Base-by-base conservation (phyloP, 345 rosid genomes). In the Ceriops zippeliana region DNA sequence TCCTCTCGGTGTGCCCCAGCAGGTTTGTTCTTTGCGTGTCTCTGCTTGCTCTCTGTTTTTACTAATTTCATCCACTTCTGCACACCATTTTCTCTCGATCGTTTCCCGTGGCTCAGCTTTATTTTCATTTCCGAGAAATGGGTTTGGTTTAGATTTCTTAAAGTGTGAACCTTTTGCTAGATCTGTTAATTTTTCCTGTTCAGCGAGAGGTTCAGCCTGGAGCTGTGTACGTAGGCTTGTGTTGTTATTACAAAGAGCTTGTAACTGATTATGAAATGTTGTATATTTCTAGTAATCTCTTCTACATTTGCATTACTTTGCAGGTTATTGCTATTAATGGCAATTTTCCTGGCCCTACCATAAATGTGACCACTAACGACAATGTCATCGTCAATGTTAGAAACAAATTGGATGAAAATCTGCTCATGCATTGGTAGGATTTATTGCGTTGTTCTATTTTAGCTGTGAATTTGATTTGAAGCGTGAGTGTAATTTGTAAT, bases 251-350 rank as follows among this genome's bases (percentile, higher is more conserved):
- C 22, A 70, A 54, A 54, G 71, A 63, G 72, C 49, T 65, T 42
- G 42, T 24, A 47, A n/a, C 5, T 68, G 32, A 62, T n/a, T 60
- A 22, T 74, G 62, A 42, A 27, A 63, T 71, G 71, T 34, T 70
- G 3, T 21, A 53, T 21, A 57, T 56, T 21, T 63, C 47, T 53
- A 16, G 65, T 63, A 31, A 74, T 61, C 59, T 34, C 62, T 74
- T 70, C 8, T 62, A 62, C 31, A 13, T 61, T 62, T 80, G 73
- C 74, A 51, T 69, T 78, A 1, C 34, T 69, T 73, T 68, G 78
- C 86, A 95, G 99, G 99, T 95, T 47, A 91, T 95, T 88, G 97
- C 99, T 78, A 62, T 91, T 52, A 95, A 95, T 71, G 96, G 84
- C 58, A 76, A 90, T 80, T 95, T 95, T 68, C 99, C 99, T 34